Conservation (phyloP, 805 yeast genomes). For the Metschnikowia kofuensis region DNA sequence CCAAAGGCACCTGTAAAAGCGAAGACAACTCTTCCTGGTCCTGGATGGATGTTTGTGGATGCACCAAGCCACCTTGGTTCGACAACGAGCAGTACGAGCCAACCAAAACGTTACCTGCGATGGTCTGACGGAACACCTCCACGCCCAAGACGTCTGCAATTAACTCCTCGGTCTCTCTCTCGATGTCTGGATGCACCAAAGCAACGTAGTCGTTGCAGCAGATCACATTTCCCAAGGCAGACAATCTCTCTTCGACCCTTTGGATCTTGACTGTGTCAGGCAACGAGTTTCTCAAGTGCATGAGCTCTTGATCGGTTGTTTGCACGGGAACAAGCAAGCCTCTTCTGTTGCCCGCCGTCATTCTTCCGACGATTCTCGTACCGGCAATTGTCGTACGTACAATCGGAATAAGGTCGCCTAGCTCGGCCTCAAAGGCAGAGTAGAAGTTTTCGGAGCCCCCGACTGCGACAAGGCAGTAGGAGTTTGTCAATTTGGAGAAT, state of each 20-base stretch:
- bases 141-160: constrained; percentile 98
- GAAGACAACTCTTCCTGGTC: constrained; percentile 98
- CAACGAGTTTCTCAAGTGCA: constrained; percentile 92
- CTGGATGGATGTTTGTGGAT: constrained; percentile 94
- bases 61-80: constrained; percentile 97
- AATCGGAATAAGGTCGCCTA: constrained; percentile 94
- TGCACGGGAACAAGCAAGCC: constrained; percentile 96
- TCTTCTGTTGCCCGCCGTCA: constrained; percentile 98
- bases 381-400: constrained; percentile 98
- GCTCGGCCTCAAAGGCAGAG: constrained; percentile 96
- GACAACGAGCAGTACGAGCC: constrained; percentile 95
- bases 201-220: constrained; percentile 99
- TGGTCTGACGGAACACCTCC: constrained; percentile 98
- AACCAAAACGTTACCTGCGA: constrained; percentile 95
- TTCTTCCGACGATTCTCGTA: constrained; percentile 94
- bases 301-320: constrained; percentile 96
- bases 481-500: constrained; percentile 90
- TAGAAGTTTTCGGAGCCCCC: constrained; percentile 86
- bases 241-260: constrained; percentile 95
- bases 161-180: constrained; percentile 97
- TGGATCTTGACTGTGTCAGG: constrained; percentile 96
- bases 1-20: constrained; percentile 92
- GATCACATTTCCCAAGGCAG: constrained; percentile 96
- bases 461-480: constrained; percentile 92
- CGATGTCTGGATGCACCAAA: constrained; percentile 97